Base-by-base conservation (phyloP, 2,329 filamentous ascomycete genomes). In the Fusarium vanettenii region DNA sequence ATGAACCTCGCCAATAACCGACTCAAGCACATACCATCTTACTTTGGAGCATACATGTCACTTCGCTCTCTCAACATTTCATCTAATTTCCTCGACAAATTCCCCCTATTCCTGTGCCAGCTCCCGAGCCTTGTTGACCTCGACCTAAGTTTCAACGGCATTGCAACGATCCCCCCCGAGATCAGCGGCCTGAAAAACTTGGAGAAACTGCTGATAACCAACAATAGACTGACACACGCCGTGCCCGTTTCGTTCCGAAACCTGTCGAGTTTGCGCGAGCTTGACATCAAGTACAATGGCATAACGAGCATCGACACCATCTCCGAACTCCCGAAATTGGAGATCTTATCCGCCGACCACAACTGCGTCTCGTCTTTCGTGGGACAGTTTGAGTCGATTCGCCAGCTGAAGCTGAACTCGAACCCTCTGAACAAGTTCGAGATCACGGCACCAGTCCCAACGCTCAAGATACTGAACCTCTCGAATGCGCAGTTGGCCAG, bases 341-440 rank as follows among this genome's bases (percentile, higher is more conserved):
- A 99, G 83, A 93, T 94, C 72, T 86, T 98, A 27, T 93, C 95
- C 69, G 93, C 96, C 39, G 96, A 97, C 55, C 96, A 99, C 87
- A 99, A 99, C 82, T 90, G 91, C 57, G 93, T 99, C 57, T 97
- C 95, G 0, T 93, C 94, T 59, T 98, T 98, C 79, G 92, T 94
- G 72, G 95, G 95, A 45, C 91, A 91, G n/a, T 99, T 99, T 79
- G 89, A 94, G 55, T 93, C 92, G 74, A 90, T 99, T 25, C 92
- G 95, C 66, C 92, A 93, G 43, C 87, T 99, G 65, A 94, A 96
- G 79, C 87, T 99, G 72, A 98, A 99, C 81, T 95, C 97, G 71
- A 98, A 98, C 80, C 97, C 97, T 1, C 91, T 99, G 72, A 98
- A 97, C 18, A 94, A 95, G 72, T 99, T 99, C 75, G 94, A 97